A percentile compares a stretch with the other conserved stretches of the same genome.
Evolutionary conservation across 192 early-diverging fungal species (phyloP).

Genomic region (Coemansia sp.): DNA sequence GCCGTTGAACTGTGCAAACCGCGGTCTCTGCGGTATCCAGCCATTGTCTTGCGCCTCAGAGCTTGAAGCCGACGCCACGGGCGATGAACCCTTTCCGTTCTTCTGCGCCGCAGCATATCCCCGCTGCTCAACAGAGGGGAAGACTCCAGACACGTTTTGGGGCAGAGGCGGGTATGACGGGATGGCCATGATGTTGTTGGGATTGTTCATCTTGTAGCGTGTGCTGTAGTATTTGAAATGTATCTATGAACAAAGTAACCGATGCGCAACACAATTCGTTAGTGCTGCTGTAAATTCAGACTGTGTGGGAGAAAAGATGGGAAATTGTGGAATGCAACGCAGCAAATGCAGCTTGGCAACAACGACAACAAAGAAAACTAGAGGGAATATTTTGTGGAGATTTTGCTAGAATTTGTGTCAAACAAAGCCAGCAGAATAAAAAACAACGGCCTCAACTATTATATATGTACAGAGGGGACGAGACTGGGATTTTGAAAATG

Average conservation of each 20-base stretch:
- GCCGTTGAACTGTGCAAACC: not conserved
- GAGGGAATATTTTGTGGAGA: too few relatives aligned
- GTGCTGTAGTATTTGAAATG: not conserved
- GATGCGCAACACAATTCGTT: not conserved
- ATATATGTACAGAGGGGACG: not conserved
- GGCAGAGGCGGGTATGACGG: conserved; percentile 49
- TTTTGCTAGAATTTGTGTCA: too few relatives aligned
- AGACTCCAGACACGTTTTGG: conserved; percentile 39
- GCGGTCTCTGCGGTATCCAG: not conserved
- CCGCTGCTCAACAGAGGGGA: conserved; percentile 35
- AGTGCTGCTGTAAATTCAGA: not conserved
- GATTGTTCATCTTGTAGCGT: conserved; percentile 16
- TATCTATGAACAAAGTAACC: not conserved
- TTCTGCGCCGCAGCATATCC: conserved; percentile 12
- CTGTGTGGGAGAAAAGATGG: not conserved
- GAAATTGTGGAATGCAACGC: not conserved
- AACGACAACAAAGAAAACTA: not conserved
- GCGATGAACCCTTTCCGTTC: conserved; percentile 22
- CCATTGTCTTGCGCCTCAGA: not conserved
- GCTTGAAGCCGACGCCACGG: not conserved
- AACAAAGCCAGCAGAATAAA: too few relatives aligned
- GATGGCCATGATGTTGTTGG: conserved; percentile 46
- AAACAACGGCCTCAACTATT: not conserved
- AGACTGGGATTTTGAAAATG: not conserved
- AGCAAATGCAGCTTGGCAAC: not conserved